Base-by-base conservation (phyloP, 2,329 filamentous ascomycete species). In the Aspergillus alliaceus region DNA sequence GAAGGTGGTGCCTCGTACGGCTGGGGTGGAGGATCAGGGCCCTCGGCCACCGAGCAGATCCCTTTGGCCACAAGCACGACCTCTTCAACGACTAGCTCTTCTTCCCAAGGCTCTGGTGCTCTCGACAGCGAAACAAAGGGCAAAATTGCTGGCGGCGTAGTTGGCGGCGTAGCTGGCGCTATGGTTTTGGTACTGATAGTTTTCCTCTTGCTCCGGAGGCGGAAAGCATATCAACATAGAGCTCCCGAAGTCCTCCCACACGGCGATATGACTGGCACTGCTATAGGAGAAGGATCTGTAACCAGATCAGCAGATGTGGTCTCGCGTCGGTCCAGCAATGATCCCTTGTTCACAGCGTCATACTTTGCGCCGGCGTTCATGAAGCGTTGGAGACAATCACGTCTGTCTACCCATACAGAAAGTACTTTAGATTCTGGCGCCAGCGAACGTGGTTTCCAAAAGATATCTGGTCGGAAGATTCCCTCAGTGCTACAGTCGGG, bases 101-200 rank as follows among this genome's bases (percentile, higher is more conserved):
- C 53, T 25, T 35, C 60, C n/a, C 42, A 59, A 5, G 57, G 54
- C n/a, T 61, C 65, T 3, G 60, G 58, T 20, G 57, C 59, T 8
- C 42, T 64, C 20, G 66, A 59, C 29, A 66, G 69, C 42, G 66
- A 68, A 31, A 71, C 76, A 44, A 84, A 82, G 24, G 79, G 80
- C 15, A 79, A 79, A 57, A 80, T 87, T 3, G 83, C 86, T 20
- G 85, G 85, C 7, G 84, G 84, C 47, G 82, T 87, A n/a, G 78
- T 88, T 25, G 85, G 85, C 15, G 84, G 84, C 46, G 77, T 86
- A 50, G 84, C 84, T 32, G 85, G 84, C 32, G 80, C 83, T 12
- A 72, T 82, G 31, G 68, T 87, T 52, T 69, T 86, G 31, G 40
- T 72, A 5, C 54, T 69, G 34, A 55, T 72, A 4, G 55, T 71